Evolutionary conservation across 768 basidiomycete genomes (phyloP).

Genomic region (Boletales sp.): DNA sequence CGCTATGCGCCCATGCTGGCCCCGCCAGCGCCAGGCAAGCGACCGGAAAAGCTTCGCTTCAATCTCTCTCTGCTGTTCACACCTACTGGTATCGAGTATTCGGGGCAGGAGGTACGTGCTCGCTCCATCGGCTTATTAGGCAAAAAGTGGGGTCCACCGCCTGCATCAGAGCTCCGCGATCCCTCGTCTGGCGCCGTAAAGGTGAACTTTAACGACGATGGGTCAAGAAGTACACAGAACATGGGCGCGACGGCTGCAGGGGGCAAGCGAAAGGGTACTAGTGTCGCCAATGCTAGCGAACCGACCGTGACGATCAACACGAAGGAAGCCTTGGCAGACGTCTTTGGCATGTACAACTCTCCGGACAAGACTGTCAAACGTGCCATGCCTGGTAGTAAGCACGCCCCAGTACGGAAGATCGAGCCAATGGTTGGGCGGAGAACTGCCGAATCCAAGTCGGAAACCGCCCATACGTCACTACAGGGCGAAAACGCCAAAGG

Average conservation of each 20-base stretch:
- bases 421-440: conserved; percentile 46
- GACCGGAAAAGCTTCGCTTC: conserved; percentile 69
- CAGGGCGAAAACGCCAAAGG: conserved; percentile 21
- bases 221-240: conserved; percentile 41
- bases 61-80: conserved; percentile 69
- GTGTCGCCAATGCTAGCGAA: conserved; percentile 46
- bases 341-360: conserved; percentile 95
- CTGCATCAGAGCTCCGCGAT: conserved; percentile 37
- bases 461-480: conserved; percentile 32
- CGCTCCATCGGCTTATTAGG: conserved; percentile 78
- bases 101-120: conserved; percentile 79
- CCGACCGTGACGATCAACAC: conserved; percentile 96
- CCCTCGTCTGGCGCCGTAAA: conserved; percentile 35
- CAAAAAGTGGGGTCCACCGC: conserved; percentile 79
- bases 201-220: conserved; percentile 63
- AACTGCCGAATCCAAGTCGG: conserved; percentile 26
- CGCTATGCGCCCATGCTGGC: conserved; percentile 74
- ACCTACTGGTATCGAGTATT: conserved; percentile 77
- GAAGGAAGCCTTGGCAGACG: conserved; percentile 89
- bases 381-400: conserved; percentile 60
- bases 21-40: conserved; percentile 63
- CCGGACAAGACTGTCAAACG: conserved; percentile 70
- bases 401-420: conserved; percentile 66
- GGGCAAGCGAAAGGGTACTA: conserved; percentile 43
- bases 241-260: conserved; percentile 28